phyloP scores from a whole-genome alignment of 176 grass and related monocot species.

The Microstegium vimineum region DNA sequence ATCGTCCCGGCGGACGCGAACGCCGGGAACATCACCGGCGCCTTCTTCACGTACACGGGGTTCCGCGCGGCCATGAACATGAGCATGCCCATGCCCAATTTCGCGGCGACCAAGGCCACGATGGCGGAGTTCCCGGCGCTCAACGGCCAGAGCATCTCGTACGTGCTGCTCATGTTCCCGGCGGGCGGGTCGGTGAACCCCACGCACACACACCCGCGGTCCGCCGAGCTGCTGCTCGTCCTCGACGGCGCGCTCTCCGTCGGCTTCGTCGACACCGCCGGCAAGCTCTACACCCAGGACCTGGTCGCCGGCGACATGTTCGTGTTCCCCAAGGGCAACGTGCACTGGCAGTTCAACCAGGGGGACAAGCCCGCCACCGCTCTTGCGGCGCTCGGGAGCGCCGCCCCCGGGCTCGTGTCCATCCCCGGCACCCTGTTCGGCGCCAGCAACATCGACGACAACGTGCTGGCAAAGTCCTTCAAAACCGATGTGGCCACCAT shows the following conservation, averaged over 20 bases:
- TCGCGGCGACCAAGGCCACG: constrained; percentile 16
- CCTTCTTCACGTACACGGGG: constrained; percentile 17
- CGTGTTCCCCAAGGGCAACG: constrained; percentile 42
- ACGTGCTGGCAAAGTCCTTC: too few species aligned
- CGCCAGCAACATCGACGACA: too few species aligned
- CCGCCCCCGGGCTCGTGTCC: too few species aligned
- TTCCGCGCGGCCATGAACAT: not conserved
- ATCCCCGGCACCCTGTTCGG: too few species aligned
- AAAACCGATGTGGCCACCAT: too few species aligned
- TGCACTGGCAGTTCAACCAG: constrained; percentile 41
- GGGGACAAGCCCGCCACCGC: too few species aligned
- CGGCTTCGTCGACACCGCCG: constrained; percentile 38
- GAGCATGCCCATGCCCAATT: not conserved
- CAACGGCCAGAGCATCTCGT: constrained; percentile 44
- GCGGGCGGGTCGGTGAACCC: constrained; percentile 24
- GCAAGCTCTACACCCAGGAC: not conserved
- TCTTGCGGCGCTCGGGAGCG: too few species aligned
- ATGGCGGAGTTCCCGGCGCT: constrained; percentile 32
- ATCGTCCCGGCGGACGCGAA: not conserved
- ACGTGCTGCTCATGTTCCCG: constrained; percentile 25
- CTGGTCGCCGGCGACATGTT: constrained; percentile 36
- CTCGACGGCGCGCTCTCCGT: constrained; percentile 38
- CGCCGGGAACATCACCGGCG: not conserved
- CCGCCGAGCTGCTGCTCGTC: constrained; percentile 48
- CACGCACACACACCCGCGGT: constrained; percentile 56